Evolutionary conservation across 1,284 basidiomycete species (phyloP).

Genomic region (Boletellus sp.): DNA sequence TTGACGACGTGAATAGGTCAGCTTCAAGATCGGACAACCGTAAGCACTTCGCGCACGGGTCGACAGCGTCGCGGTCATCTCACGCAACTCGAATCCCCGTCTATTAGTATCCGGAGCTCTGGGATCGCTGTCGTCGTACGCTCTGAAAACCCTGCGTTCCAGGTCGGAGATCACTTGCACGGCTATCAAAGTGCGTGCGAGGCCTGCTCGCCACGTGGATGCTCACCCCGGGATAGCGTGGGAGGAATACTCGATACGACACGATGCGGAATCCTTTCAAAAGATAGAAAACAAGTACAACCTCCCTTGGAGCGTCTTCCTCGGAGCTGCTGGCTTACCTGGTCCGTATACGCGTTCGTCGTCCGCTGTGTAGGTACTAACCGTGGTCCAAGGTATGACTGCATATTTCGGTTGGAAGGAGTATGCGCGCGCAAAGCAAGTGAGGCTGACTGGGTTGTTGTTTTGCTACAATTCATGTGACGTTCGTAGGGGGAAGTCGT

Average conservation of each 20-base stretch:
- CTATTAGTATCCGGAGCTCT: slow-evolving; percentile 3
- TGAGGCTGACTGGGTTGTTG: neutral
- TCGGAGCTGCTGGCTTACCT: slow-evolving; percentile 16
- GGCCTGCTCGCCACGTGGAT: neutral
- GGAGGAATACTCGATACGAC: slow-evolving; percentile 16
- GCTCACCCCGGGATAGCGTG: slow-evolving; percentile 13
- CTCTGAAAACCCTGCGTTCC: slow-evolving; percentile 15
- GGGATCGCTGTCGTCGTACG: slow-evolving; percentile 16
- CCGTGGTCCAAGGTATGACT: slow-evolving; percentile 12
- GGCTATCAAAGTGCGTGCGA: slow-evolving; percentile 10
- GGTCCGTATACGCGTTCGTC: neutral
- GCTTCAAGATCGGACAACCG: slow-evolving; percentile 10
- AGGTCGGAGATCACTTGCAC: slow-evolving; percentile 13
- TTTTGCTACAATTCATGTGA: neutral
- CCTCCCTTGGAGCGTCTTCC: slow-evolving; percentile 16
- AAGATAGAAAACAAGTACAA: slow-evolving; percentile 21
- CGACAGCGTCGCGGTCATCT: neutral
- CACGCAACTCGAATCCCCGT: neutral
- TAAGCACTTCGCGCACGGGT: neutral
- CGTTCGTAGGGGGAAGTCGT: slow-evolving; percentile 15
- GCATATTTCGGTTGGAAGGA: slow-evolving; percentile 25
- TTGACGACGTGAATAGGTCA: neutral
- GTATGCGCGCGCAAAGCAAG: slow-evolving; percentile 18
- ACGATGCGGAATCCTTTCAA: neutral
- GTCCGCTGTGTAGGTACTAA: neutral